Conservation (phyloP, 225 moss, liverwort and hornwort genomes). For the Marchantia paleacea region DNA sequence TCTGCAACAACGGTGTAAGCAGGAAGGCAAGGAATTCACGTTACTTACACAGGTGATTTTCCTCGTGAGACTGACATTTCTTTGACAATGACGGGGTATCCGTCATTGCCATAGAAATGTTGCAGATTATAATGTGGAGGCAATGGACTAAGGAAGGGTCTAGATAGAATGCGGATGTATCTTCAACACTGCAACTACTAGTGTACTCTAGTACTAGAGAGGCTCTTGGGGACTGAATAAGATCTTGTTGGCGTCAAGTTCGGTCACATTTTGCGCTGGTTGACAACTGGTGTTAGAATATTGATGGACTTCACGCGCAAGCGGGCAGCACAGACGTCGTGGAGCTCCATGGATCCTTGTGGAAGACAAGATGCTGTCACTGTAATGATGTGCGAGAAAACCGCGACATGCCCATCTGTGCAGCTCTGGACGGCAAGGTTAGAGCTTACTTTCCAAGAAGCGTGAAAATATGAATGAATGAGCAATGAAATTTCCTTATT, state of each 20-base stretch:
- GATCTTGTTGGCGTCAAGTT: neutral
- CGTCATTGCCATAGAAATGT: neutral
- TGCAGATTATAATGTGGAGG: neutral
- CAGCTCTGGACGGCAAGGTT: conserved; percentile 80
- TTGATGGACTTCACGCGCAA: conserved; percentile 71
- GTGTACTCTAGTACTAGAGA: neutral
- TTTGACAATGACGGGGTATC: too few relatives aligned
- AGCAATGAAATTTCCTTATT: too few relatives aligned
- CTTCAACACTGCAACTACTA: neutral
- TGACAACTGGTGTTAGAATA: conserved; percentile 49
- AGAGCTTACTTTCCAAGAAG: neutral
- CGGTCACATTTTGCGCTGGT: neutral
- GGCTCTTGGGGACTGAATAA: neutral
- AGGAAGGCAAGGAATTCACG: conserved; percentile 54
- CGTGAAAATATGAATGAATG: neutral
- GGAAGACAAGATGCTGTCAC: conserved; percentile 84
- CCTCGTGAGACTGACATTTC: neutral
- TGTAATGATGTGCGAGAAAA: conserved; percentile 63
- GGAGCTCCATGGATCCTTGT: conserved; percentile 95
- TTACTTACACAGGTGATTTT: conserved; percentile 73
- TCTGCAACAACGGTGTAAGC: conserved; percentile 59
- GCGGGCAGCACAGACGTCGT: conserved; percentile 74
- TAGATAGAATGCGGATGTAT: neutral
- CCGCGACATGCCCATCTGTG: conserved; percentile 74
- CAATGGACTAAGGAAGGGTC: neutral